Conservation (phyloP, 169 alveolate species). For the Pseudocohnilembus persalinus region DNA sequence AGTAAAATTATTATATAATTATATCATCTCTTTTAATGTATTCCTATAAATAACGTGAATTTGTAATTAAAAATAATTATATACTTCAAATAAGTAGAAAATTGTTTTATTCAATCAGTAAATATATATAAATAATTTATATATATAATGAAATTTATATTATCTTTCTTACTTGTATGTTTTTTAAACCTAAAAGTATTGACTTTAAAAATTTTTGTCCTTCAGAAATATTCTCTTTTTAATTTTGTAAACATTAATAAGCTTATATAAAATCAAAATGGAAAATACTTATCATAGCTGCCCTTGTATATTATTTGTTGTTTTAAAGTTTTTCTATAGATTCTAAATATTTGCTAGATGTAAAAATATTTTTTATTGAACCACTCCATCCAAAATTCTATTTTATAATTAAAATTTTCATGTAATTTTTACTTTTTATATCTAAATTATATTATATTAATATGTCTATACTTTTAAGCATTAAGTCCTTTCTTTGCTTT, state of each 20-base stretch:
- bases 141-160: no score
- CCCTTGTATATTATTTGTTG: not conserved
- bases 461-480: not conserved
- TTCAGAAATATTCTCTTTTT: not conserved
- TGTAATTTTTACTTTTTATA: no score
- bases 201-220: not conserved
- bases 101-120: no score
- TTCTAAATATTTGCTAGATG: not conserved
- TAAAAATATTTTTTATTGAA: not conserved
- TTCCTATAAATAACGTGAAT: no score
- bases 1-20: not conserved
- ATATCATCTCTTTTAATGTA: not conserved
- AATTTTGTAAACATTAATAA: not conserved
- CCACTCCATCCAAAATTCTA: not conserved
- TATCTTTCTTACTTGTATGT: not conserved
- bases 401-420: no score
- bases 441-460: no score
- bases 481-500: not conserved
- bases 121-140: no score
- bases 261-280: not conserved
- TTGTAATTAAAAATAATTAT: no score
- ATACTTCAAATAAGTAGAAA: no score
- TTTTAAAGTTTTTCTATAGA: not conserved
- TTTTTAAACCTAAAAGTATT: not conserved
- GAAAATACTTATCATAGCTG: not conserved